These are phyloP conservation scores for Xylariaceae sp. DNA, from an alignment of 2,329 filamentous ascomycete genomes.

Conservation along the genomic window DNA sequence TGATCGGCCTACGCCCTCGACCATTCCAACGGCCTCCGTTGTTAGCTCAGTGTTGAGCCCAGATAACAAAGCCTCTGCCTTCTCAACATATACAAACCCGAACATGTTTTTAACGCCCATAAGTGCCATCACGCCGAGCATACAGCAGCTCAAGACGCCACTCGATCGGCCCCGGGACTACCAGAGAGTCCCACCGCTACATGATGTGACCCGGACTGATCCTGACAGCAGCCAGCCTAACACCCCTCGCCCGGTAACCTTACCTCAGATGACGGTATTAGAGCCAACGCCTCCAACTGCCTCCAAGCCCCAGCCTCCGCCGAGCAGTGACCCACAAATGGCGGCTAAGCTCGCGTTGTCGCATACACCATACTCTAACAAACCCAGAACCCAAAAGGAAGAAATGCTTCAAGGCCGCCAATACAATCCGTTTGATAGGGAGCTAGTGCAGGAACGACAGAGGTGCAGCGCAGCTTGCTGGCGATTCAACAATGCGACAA, in stretches of 20 bases:
- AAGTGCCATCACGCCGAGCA: conserved; percentile 44
- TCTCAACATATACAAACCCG: conserved; percentile 45
- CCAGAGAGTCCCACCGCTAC: conserved; percentile 54
- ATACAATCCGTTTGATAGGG: conserved; percentile 74
- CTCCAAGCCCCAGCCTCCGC: conserved; percentile 34
- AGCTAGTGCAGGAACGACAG: conserved; percentile 78
- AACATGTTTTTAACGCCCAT: conserved; percentile 59
- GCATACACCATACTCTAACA: conserved; percentile 44
- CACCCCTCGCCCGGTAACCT: conserved; percentile 44
- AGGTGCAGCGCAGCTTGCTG: conserved; percentile 75
- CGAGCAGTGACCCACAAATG: conserved; percentile 45
- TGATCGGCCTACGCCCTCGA: conserved; percentile 54
- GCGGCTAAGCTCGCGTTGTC: conserved; percentile 56
- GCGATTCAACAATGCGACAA: conserved; percentile 79
- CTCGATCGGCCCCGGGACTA: conserved; percentile 48
- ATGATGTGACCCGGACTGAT: conserved; percentile 53
- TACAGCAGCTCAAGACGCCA: conserved; percentile 33
- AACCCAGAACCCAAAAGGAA: conserved; percentile 66
- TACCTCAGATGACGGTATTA: conserved; percentile 55
- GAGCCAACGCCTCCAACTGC: conserved; percentile 48
- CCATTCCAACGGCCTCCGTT: conserved; percentile 52
- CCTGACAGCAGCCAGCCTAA: conserved; percentile 36
- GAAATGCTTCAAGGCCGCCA: conserved; percentile 78
- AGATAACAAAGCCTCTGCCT: conserved; percentile 57
- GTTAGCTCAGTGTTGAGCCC: conserved; percentile 41